Evolutionary conservation across 805 yeast genomes (phyloP), one percentile per base, ranked within the genome.

Genomic region (Candida orba): DNA sequence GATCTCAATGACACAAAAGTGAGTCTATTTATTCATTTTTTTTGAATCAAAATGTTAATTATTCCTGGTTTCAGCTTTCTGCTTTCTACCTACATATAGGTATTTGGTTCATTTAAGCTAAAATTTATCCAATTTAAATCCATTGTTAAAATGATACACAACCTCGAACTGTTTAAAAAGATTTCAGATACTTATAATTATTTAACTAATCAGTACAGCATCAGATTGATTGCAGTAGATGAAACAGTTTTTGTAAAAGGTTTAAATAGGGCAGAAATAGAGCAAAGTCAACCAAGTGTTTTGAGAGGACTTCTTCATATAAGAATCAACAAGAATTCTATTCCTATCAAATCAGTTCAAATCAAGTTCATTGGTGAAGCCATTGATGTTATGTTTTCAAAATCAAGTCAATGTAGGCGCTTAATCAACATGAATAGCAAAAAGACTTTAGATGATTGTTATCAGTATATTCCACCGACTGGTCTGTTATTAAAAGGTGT

Each of bases 161-260:
- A 9, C n/a, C 8, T 33, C 9, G 22, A 18, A 9, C 9, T 22
- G 20, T 22, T 36, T 8, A 33, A 39, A 18, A 39, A 23, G 17
- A 9, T 39, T 5, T 14, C 32, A 9, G 42, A 39, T 6, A 34
- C 34, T 10, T 39, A 29, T 20, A 24, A 31, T 34, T 34, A 23
- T 8, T 31, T 39, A 37, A 39, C 42, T 12, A 39, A 25, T 20
- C 38, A 33, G 35, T 43, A 39, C 29, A 31, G 15, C 10, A 30
- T 37, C 8, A 43, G 25, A 18, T 43, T 27, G 43, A 38, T 50
- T 17, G 36, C 47, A 2, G 35, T 34, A 8, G 49, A 47, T 10
- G 46, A 50, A 7, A 43, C 39, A 4, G 52, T 54, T 9, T 43
- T 46, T 18, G 45, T 54, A 18, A 49, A 43, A 35, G 58, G 58